These are phyloP conservation scores for Tylopilus rubrobrunneus DNA, from an alignment of 768 basidiomycete species.

Conservation along the genomic window DNA sequence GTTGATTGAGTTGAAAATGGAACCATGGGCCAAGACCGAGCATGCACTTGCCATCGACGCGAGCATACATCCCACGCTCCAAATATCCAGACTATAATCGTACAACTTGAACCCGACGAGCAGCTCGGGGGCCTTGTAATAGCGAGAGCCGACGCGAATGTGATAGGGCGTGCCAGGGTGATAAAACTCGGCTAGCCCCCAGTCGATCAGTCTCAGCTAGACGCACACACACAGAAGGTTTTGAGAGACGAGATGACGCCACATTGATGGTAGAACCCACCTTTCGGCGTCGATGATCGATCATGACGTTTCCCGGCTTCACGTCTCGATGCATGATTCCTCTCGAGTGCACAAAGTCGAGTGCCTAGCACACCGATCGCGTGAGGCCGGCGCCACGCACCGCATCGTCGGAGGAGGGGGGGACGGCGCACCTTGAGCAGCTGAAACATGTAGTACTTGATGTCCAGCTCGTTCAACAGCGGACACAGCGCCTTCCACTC, in stretches of 20 bases:
- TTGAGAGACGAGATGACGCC: background rate
- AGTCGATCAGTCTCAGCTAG: slow-evolving; percentile 62
- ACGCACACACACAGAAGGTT: background rate
- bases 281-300: slow-evolving; percentile 59
- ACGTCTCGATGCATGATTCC: slow-evolving; percentile 73
- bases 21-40: background rate
- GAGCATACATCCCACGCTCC: slow-evolving; percentile 73
- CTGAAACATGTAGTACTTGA: slow-evolving; percentile 66
- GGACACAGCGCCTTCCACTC: slow-evolving; percentile 63
- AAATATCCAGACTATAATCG: slow-evolving; percentile 70
- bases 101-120: slow-evolving; percentile 70
- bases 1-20: background rate
- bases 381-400: background rate
- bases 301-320: slow-evolving; percentile 72
- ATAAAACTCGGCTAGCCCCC: slow-evolving; percentile 77
- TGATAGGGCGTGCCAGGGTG: slow-evolving; percentile 68
- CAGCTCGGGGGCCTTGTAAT: slow-evolving; percentile 73
- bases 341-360: slow-evolving; percentile 68
- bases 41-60: slow-evolving; percentile 57
- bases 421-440: slow-evolving; percentile 44
- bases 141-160: slow-evolving; percentile 66
- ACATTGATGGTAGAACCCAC: slow-evolving; percentile 32
- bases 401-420: no score
- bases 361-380: slow-evolving; percentile 34
- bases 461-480: slow-evolving; percentile 57